These are phyloP conservation scores for Chloranthus sessilifolius DNA, from an alignment of 164 flowering plant species.

Conservation along the genomic window DNA sequence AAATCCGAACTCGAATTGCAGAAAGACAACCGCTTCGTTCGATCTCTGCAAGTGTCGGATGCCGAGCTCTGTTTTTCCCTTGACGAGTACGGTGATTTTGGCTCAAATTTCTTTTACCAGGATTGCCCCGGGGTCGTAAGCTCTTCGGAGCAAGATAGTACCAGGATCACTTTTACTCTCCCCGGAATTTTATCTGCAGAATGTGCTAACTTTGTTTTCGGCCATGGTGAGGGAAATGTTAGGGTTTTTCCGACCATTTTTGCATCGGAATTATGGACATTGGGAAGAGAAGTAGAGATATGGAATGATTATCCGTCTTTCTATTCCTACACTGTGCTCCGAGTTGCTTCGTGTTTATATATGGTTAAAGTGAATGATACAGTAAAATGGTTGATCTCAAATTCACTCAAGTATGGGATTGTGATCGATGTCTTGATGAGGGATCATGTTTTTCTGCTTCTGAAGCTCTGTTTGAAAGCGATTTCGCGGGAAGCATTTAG, in stretches of 20 bases:
- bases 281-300: conserved; percentile 43
- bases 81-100: conserved; percentile 35
- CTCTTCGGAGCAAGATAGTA: conserved; percentile 16
- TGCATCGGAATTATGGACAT: conserved; percentile 56
- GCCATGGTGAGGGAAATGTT: conserved; percentile 7
- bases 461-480: conserved; percentile 59
- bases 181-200: conserved; percentile 51
- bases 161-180: conserved; percentile 37
- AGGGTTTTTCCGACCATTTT: conserved; percentile 24
- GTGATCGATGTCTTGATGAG: conserved; percentile 64
- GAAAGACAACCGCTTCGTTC: conserved; percentile 16
- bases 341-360: conserved; percentile 22
- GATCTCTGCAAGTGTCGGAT: conserved; percentile 8
- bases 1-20: conserved; percentile 19
- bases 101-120: conserved; percentile 49
- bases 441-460: conserved; percentile 63
- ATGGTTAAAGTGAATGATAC: conserved; percentile 22
- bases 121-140: conserved; percentile 76
- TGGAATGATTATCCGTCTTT: conserved; percentile 63
- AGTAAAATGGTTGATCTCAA: conserved; percentile 51
- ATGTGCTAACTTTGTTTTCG: conserved; percentile 37
- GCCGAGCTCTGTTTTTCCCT: conserved; percentile 48
- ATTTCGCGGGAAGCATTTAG: conserved; percentile 47
- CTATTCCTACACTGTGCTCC: conserved; percentile 42
- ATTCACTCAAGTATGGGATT: conserved; percentile 64